These are phyloP conservation scores for Platanthera guangdongensis DNA, from an alignment of 106 monocot genomes.

Conservation along the genomic window DNA sequence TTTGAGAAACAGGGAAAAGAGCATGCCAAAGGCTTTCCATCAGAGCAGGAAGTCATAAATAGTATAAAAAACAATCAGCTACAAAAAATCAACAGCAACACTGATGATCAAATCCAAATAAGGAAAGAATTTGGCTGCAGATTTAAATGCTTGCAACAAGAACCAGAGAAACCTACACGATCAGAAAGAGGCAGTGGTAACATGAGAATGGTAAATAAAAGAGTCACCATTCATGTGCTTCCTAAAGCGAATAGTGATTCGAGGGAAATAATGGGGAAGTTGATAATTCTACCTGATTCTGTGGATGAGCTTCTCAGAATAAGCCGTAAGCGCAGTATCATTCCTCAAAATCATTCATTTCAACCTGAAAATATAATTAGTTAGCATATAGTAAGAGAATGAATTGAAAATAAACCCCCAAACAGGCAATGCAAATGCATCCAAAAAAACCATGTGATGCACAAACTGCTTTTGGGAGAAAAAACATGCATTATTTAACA, in stretches of 20 bases:
- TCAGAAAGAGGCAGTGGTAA: background rate
- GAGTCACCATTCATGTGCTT: conserved; percentile 7
- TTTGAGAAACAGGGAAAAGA: conserved; percentile 2
- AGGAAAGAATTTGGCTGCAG: background rate
- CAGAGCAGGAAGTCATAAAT: background rate
- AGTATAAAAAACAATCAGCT: background rate
- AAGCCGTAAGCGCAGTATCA: background rate
- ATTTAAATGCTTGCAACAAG: background rate
- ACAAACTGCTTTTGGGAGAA: background rate
- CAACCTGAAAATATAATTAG: background rate
- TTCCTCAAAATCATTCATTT: background rate
- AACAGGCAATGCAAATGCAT: background rate
- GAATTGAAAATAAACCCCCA: background rate
- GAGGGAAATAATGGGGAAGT: conserved; percentile 1
- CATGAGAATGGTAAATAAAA: conserved; percentile 4
- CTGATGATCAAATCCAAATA: background rate
- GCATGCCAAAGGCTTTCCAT: background rate
- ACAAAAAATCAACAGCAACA: background rate
- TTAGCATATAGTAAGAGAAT: background rate
- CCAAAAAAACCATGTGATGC: background rate
- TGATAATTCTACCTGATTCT: conserved; percentile 14
- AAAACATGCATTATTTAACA: background rate
- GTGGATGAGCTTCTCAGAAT: conserved; percentile 14
- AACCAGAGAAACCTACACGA: background rate
- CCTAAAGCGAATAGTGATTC: background rate